These are phyloP conservation scores for Nadsonia commutata DNA, from an alignment of 1,139 yeast genomes.

Conservation along the genomic window DNA sequence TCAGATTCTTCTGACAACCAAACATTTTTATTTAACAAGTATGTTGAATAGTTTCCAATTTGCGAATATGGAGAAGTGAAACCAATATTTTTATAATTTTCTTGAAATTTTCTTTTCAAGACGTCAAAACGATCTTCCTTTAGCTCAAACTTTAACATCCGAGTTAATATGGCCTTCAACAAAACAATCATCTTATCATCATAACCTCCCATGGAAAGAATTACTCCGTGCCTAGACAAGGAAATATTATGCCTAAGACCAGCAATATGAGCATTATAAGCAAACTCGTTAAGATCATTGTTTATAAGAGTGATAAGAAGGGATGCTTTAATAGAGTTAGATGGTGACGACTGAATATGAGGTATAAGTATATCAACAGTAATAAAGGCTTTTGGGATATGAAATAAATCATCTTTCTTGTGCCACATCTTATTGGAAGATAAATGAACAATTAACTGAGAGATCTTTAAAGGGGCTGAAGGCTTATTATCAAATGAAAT, in stretches of 20 bases:
- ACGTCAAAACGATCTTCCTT: slow-evolving; percentile 43
- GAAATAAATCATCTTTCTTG: slow-evolving; percentile 79
- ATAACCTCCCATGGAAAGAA: slow-evolving; percentile 58
- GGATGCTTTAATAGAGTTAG: slow-evolving; percentile 41
- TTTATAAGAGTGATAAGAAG: slow-evolving; percentile 55
- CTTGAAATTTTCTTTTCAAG: slow-evolving; percentile 45
- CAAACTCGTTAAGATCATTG: slow-evolving; percentile 60
- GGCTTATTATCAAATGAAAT: slow-evolving; percentile 25
- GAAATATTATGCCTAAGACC: slow-evolving; percentile 49
- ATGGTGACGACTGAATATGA: slow-evolving; percentile 39
- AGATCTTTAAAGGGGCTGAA: slow-evolving; percentile 34
- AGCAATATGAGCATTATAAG: slow-evolving; percentile 76
- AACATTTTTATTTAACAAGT: slow-evolving; percentile 53
- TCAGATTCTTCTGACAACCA: slow-evolving; percentile 53
- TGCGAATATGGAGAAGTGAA: slow-evolving; percentile 58
- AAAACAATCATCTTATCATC: slow-evolving; percentile 63
- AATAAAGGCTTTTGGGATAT: slow-evolving; percentile 75
- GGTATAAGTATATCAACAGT: slow-evolving; percentile 53
- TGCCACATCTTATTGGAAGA: slow-evolving; percentile 53
- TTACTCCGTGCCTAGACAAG: slow-evolving; percentile 56
- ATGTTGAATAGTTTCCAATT: slow-evolving; percentile 45
- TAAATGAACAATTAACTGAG: slow-evolving; percentile 28
- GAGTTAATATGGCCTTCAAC: slow-evolving; percentile 42
- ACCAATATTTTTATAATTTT: slow-evolving; percentile 57
- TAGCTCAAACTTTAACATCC: slow-evolving; percentile 39